Evolutionary conservation across 2,329 filamentous ascomycete genomes (phyloP), one percentile per base, ranked within the genome.

Genomic region (Diplodia scrobiculata): DNA sequence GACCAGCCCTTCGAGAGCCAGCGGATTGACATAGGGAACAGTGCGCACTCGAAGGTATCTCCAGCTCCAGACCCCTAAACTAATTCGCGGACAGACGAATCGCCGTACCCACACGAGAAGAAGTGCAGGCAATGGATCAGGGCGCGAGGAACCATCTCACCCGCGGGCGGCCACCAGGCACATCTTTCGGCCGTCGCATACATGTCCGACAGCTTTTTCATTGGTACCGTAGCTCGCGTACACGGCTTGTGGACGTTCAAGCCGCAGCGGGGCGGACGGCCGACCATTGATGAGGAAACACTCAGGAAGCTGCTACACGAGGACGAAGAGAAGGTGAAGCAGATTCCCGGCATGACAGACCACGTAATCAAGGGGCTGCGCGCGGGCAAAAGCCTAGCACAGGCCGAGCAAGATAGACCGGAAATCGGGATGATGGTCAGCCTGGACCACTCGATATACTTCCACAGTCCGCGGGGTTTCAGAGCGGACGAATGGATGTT

Each of bases 121-220:
- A 86, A 85, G 74, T 85, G 89, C 66, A 71, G 79, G 68, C 78
- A 85, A 75, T 94, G 92, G 91, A 84, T 92, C 69, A 87, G 89
- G 63, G 88, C 90, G 10, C 81, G 88, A 60, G 92, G 92, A 36
- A 83, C 78, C 66, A 95, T 98, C 72, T 90, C 88, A 50, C 83
- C 85, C 0, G 82, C 82, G 3, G 91, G 91, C 21, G 91, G 92
- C 1, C 86, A 89, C 69, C 86, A 90, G 72, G 91, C 92, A 11
- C 93, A 98, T 75, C 82, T 97, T 41, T 89, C 86, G 45, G 95
- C 95, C 9, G 83, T 99, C 68, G 94, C 94, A 27, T 99, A 98
- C 80, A 91, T 98, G 81, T 91, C 89, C 29, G 94, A 98, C 79
- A 90, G 86, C 74, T 95, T 91, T 80, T 98, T 99, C 79, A 93